Conservation (phyloP, 257 asterid species). For the Ocimum tenuiflorum region DNA sequence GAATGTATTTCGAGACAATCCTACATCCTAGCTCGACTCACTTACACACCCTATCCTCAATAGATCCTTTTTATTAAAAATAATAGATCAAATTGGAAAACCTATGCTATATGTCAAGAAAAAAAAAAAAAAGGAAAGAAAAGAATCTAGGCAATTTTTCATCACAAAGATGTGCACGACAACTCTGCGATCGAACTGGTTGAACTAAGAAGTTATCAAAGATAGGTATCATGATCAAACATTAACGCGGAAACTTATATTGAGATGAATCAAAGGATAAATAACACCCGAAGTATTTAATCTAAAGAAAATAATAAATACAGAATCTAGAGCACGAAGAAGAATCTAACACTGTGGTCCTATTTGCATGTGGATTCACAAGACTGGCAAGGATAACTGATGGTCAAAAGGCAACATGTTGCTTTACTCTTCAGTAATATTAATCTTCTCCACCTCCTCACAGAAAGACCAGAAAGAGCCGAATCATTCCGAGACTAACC, state of each 20-base stretch:
- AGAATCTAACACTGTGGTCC: not conserved
- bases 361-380: not conserved
- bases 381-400: not conserved
- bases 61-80: too few relatives aligned
- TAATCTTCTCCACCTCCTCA: conserved; percentile 1
- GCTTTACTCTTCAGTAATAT: not conserved
- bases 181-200: not conserved
- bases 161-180: not conserved
- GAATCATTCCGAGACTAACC: conserved; percentile 14
- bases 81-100: too few relatives aligned
- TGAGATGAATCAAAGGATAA: not conserved
- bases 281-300: not conserved
- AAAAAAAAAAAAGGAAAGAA: too few relatives aligned
- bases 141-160: not conserved
- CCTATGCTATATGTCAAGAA: too few relatives aligned
- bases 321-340: conserved; percentile 20
- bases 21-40: too few relatives aligned
- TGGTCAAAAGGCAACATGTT: not conserved
- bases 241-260: not conserved
- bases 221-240: not conserved
- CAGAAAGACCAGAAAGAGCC: not conserved
- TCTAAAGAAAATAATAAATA: conserved; percentile 5
- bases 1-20: too few relatives aligned
- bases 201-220: not conserved
- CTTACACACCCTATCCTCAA: too few relatives aligned